Evolutionary conservation across 805 yeast genomes (phyloP).

Genomic region (Zygoascus flipseniorum): DNA sequence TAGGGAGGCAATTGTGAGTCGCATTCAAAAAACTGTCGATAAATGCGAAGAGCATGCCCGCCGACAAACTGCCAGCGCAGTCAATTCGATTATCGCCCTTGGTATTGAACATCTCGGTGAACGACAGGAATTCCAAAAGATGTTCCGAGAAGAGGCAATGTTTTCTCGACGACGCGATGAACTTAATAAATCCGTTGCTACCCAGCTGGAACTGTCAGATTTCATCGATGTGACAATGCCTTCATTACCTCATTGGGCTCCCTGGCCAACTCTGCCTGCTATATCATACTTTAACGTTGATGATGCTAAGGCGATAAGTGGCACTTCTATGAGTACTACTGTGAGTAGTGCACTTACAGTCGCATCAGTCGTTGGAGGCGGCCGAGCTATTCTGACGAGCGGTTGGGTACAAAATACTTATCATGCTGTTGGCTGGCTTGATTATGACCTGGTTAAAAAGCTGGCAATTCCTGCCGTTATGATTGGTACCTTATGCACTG

Average conservation of each 20-base stretch:
- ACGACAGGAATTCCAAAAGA: conserved; percentile 33
- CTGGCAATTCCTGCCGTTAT: conserved; percentile 48
- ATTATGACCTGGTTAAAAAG: conserved; percentile 23
- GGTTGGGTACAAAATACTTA: conserved; percentile 16
- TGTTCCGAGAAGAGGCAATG: conserved; percentile 62
- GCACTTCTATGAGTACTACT: conserved; percentile 1
- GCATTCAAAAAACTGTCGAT: conserved; percentile 54
- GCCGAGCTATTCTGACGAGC: conserved; percentile 17
- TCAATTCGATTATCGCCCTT: conserved; percentile 48
- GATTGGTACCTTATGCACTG: conserved; percentile 43
- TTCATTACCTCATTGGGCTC: neutral
- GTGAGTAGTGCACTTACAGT: conserved; percentile 21
- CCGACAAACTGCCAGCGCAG: conserved; percentile 46
- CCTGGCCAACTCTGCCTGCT: neutral
- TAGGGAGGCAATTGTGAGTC: conserved; percentile 56
- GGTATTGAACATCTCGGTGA: conserved; percentile 65
- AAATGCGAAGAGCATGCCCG: conserved; percentile 66
- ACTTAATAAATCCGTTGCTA: conserved; percentile 47
- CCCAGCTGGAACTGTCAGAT: conserved; percentile 58
- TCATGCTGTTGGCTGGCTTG: conserved; percentile 10
- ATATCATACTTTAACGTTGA: neutral
- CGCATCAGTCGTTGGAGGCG: conserved; percentile 23
- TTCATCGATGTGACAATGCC: conserved; percentile 65
- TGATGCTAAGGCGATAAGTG: conserved; percentile 3
- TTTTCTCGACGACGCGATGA: conserved; percentile 66